Base-by-base conservation (phyloP, 2,329 filamentous ascomycete species). In the Niveomyces coronatus region DNA sequence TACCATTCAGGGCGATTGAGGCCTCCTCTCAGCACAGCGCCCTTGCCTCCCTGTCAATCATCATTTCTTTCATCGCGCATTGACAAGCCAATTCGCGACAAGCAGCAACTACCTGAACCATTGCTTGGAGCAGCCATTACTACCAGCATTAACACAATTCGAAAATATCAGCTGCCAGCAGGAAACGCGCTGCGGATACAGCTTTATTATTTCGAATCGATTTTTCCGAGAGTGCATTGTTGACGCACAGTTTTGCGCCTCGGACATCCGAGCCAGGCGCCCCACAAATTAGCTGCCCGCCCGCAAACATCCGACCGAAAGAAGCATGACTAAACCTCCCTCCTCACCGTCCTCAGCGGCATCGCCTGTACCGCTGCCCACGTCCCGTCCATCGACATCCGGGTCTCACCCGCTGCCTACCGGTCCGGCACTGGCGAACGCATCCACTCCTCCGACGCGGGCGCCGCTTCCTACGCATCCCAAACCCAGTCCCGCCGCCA, bases 391-490 rank as follows among this genome's bases (percentile, higher is more conserved):
- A 16, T 26, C 40, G 9, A 34, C 31, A 15, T 17, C 40, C 17
- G 24, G 35, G 27, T 14, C 40, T 16, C 9, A 31, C 13, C 26
- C 40, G 19, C 34, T 24, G 15, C n/a, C 27, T 22, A 13, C 31
- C 20, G 41, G 35, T 8, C 18, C 31, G 17, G 16, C 41, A 15
- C 31, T 39, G 3, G 20, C 46, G 3, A 44, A 38, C 9, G 43
- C 53, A 18, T 28, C 35, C 9, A n/a, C 37, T 37, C 46, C 45
- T 40, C 50, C 48, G 9, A 29, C 28, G 40, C 49, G 53, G 38
- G 48, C 49, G 44, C 53, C 54, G 46, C 50, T 56, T 37, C 55
- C 52, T 44, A 50, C 54, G 31, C 39, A 41, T 10, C 39, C 39
- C 10, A 54, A 54, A 41, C 47, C 48, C 42, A 48, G 46, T 42